Evolutionary conservation across 108 stramenopile species (phyloP), one percentile per base, ranked within the genome.

Genomic region (Pseudonitzschia multistriata): DNA sequence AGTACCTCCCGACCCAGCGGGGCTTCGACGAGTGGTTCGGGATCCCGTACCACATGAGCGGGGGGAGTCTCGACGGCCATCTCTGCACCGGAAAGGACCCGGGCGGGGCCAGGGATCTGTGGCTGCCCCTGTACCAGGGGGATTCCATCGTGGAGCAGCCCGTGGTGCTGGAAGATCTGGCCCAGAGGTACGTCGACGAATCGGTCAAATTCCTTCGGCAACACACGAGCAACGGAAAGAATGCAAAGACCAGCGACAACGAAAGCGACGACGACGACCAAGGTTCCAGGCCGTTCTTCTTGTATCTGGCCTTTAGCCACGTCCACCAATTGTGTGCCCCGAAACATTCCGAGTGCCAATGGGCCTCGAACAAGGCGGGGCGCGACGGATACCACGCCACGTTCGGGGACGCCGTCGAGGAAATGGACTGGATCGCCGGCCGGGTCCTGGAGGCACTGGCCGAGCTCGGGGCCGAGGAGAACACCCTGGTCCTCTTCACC

Each of bases 11-110:
- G 19, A 84, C 85, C 13, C 74, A 88, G 24, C 86, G 84, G 59
- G 92, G 92, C 10, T 93, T 93, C 72, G 92, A 93, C 59, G 65
- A 73, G 31, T 92, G 83, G 87, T 74, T 88, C 47, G 91, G 91
- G 25, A 83, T 91, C 52, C 87, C 87, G 15, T 88, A 86, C 63
- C 85, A 89, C 62, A 86, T 86, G 83, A 77, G 78, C 62, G 88
- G 88, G 21, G 88, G 88, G 24, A 74, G 72, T 49, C 28, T 89
- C 19, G 85, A 89, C 39, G 62, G 74, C 29, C 88, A 89, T 68
- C 55, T 79, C 36, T 89, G 88, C 49, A 49, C 48, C n/a, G 81
- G 83, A 67, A 39, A 71, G 3, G 71, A 88, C 30, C 68, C 73
- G 42, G 86, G 81, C 0, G 57, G 57, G 10, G 35, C 33, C 3